These are phyloP conservation scores for Psilocybe cyanescens DNA, from an alignment of 768 basidiomycete species.

Conservation along the genomic window DNA sequence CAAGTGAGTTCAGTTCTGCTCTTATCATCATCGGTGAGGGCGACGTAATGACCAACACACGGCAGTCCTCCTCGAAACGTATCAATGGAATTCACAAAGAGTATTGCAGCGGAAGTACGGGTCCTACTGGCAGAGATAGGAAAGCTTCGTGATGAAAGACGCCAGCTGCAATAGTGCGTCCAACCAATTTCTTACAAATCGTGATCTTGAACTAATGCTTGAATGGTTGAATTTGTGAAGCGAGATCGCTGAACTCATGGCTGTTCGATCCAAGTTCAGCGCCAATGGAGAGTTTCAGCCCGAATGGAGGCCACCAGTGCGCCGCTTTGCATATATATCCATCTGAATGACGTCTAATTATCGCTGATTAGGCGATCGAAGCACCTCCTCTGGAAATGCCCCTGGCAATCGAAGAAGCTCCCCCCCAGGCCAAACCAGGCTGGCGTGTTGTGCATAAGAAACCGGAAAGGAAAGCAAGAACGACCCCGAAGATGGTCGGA, in stretches of 20 bases:
- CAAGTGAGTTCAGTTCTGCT: slow-evolving; percentile 15
- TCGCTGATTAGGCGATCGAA: slow-evolving; percentile 34
- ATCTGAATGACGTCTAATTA: neutral
- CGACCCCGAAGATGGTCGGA: slow-evolving; percentile 41
- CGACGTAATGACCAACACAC: slow-evolving; percentile 11
- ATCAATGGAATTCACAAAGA: slow-evolving; percentile 85
- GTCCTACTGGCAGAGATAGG: slow-evolving; percentile 81
- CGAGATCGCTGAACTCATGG: slow-evolving; percentile 86
- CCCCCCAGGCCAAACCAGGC: slow-evolving; percentile 60
- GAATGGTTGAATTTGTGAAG: slow-evolving; percentile 37
- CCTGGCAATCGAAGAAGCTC: slow-evolving; percentile 50
- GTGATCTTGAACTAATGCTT: neutral
- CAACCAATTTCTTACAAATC: slow-evolving; percentile 13
- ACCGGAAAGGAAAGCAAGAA: slow-evolving; percentile 55
- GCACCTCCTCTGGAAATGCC: slow-evolving; percentile 45
- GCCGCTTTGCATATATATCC: slow-evolving; percentile 17
- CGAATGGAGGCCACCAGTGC: slow-evolving; percentile 71
- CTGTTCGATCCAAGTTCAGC: slow-evolving; percentile 81
- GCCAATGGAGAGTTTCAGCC: slow-evolving; percentile 79
- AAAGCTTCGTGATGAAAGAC: slow-evolving; percentile 75
- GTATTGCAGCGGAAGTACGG: slow-evolving; percentile 78
- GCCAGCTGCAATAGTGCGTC: slow-evolving; percentile 76
- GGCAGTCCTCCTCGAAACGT: slow-evolving; percentile 30
- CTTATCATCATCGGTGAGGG: neutral
- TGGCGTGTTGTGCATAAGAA: slow-evolving; percentile 79